Conservation (phyloP, 225 moss, liverwort and hornwort genomes). For the Physcomitrellopsis africana region DNA sequence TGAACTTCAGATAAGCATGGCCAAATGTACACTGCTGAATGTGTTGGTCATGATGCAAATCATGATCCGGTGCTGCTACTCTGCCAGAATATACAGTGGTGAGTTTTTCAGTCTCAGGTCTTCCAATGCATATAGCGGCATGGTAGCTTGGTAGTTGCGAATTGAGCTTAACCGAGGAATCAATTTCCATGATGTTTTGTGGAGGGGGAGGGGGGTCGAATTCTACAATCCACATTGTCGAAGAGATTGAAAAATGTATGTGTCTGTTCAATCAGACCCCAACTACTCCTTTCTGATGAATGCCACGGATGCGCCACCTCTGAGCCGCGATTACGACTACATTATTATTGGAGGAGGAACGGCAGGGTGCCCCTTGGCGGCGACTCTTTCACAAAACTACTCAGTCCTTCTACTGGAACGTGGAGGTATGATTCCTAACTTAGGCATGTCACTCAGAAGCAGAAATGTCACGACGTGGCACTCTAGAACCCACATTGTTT, state of each 20-base stretch:
- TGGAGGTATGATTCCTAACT: constrained; percentile 47
- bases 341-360: constrained; percentile 90
- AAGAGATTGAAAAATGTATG: neutral
- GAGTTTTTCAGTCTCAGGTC: constrained; percentile 7
- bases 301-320: constrained; percentile 56
- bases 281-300: constrained; percentile 65
- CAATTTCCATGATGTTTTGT: neutral
- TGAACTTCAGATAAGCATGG: constrained; percentile 11
- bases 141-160: neutral
- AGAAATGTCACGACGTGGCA: too few relatives aligned
- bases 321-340: constrained; percentile 69
- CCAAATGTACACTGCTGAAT: constrained; percentile 19
- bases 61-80: constrained; percentile 14
- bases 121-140: neutral
- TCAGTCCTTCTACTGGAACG: constrained; percentile 79
- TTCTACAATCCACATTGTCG: neutral
- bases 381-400: constrained; percentile 78
- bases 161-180: neutral
- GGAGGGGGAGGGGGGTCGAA: neutral
- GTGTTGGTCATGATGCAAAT: constrained; percentile 26
- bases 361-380: constrained; percentile 87
- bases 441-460: too few relatives aligned
- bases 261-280: constrained; percentile 54
- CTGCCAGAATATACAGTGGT: constrained; percentile 42
- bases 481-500: too few relatives aligned